These are phyloP conservation scores for Phytopythium oedochilum DNA, from an alignment of 352 stramenopile species.

Conservation along the genomic window DNA sequence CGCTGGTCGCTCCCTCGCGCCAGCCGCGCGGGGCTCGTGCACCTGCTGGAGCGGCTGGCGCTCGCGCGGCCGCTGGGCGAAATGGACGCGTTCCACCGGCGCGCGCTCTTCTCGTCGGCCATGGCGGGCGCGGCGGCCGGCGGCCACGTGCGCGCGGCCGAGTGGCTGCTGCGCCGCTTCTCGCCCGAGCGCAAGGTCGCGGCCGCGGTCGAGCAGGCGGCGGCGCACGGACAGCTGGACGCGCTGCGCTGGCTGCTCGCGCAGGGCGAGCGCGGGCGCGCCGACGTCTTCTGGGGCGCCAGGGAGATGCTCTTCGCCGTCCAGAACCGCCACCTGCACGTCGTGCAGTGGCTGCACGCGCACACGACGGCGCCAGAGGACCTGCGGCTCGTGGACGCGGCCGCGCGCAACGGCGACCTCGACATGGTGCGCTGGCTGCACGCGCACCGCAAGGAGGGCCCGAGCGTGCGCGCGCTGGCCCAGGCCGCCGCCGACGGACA, in stretches of 20 bases:
- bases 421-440: conserved; percentile 27
- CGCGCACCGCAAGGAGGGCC: conserved; percentile 6
- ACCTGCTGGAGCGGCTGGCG: conserved; percentile 2
- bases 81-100: conserved; percentile 10
- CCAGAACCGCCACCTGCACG: background rate
- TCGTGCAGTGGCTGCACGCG: conserved; percentile 13
- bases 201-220: background rate
- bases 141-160: conserved; percentile 9
- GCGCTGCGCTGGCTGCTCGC: conserved; percentile 1
- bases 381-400: conserved; percentile 17
- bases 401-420: conserved; percentile 14
- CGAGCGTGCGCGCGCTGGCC: conserved; percentile 11
- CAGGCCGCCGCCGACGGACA: conserved; percentile 17
- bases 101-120: conserved; percentile 14
- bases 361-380: conserved; percentile 19
- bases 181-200: background rate
- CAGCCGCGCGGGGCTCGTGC: background rate
- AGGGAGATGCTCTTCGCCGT: conserved; percentile 2
- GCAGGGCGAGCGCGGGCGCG: background rate
- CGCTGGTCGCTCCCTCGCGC: conserved; percentile 7
- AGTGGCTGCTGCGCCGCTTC: conserved; percentile 8
- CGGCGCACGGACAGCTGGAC: background rate
- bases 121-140: background rate
- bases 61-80: background rate
- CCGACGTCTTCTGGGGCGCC: background rate